A percentile compares a stretch with the other conserved stretches of the same genome.
phyloP scores from a whole-genome alignment of 2,329 filamentous ascomycete genomes.

The Colletotrichum lupini region DNA sequence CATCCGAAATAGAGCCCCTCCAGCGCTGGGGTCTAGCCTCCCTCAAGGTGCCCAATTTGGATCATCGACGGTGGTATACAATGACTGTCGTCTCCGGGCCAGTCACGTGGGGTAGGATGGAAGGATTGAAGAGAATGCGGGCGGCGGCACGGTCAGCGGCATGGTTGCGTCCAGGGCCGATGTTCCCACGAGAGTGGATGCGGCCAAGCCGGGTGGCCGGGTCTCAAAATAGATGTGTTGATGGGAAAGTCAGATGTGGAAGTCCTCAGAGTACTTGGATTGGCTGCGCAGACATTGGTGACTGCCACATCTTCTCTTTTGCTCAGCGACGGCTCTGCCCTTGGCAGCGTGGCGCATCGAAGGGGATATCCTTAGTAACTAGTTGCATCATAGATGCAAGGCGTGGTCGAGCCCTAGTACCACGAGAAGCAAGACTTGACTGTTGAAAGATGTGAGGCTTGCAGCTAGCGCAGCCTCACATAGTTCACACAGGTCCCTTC shows the following conservation, averaged over 20 bases:
- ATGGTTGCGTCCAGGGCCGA: conserved; percentile 8
- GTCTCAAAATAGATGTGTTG: conserved; percentile 22
- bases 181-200: neutral
- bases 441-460: neutral
- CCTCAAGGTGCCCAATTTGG: neutral
- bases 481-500: neutral
- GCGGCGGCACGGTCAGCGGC: neutral
- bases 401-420: neutral
- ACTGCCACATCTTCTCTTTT: neutral
- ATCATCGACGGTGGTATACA: neutral
- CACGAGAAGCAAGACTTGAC: neutral
- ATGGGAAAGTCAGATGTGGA: conserved; percentile 6
- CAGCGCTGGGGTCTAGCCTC: neutral
- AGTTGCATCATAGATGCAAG: conserved; percentile 1
- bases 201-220: conserved; percentile 18
- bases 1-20: conserved; percentile 18
- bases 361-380: neutral
- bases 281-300: neutral
- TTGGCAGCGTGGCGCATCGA: neutral
- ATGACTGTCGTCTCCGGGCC: neutral
- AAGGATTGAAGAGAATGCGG: neutral
- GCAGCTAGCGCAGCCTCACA: neutral
- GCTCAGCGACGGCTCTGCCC: neutral
- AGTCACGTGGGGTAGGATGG: conserved; percentile 12
- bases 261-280: conserved; percentile 6